Percentiles rank a stretch among this genome's conserved stretches.
These are phyloP conservation scores for Pneumocystis carinii DNA, from an alignment of 1,139 yeast species.

Conservation along the genomic window DNA sequence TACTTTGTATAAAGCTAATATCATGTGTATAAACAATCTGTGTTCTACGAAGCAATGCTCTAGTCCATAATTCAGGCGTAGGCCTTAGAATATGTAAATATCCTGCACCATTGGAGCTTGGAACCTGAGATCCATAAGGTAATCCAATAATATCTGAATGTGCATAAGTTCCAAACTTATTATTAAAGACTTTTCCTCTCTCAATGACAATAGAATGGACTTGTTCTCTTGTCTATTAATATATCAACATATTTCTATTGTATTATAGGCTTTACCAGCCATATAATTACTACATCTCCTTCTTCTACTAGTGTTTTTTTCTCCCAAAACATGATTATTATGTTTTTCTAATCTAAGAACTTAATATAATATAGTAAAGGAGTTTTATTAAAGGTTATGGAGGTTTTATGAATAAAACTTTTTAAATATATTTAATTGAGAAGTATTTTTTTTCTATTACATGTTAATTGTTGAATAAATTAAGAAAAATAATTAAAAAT, in stretches of 20 bases:
- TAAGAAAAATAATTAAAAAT: no score
- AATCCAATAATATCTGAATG: constrained; percentile 72
- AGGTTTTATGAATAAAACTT: no score
- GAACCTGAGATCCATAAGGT: constrained; percentile 72
- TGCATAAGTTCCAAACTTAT: constrained; percentile 77
- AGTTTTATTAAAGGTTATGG: no score
- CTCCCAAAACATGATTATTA: background rate
- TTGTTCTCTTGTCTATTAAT: constrained; percentile 41
- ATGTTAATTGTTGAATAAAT: no score
- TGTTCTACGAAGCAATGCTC: constrained; percentile 89
- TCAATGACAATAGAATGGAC: constrained; percentile 62
- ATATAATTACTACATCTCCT: background rate
- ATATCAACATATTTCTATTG: background rate
- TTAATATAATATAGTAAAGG: no score
- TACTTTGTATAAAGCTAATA: constrained; percentile 73
- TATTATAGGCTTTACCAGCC: background rate
- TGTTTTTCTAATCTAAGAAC: background rate
- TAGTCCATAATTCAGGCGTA: constrained; percentile 89
- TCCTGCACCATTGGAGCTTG: constrained; percentile 66
- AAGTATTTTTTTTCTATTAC: no score
- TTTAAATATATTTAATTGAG: no score
- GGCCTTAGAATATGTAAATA: constrained; percentile 81
- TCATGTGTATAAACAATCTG: constrained; percentile 97
- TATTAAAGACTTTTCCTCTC: constrained; percentile 43
- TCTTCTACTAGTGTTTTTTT: background rate